phyloP scores from a whole-genome alignment of 2,329 filamentous ascomycete species.

The Akanthomyces muscarius region DNA sequence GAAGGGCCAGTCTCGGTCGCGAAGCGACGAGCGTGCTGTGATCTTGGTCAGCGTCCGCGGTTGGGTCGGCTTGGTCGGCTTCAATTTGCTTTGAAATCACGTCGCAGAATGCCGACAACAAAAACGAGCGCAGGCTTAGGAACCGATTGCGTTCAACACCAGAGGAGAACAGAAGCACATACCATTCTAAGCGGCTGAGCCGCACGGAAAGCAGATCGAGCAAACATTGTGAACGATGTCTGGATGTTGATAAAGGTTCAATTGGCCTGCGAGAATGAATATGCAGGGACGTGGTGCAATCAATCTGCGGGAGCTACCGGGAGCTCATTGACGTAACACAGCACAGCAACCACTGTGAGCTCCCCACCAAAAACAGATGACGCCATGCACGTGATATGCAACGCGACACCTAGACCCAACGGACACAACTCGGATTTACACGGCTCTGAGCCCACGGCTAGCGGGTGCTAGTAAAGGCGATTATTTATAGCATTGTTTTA shows the following conservation, averaged over 20 bases:
- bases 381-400: conserved; percentile 15
- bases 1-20: conserved; percentile 52
- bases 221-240: conserved; percentile 54
- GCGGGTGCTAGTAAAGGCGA: not conserved
- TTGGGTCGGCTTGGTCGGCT: not conserved
- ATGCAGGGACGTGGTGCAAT: not conserved
- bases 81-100: not conserved
- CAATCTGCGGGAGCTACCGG: conserved; percentile 13
- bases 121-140: not conserved
- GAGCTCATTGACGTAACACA: conserved; percentile 9
- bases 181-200: conserved; percentile 64
- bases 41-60: conserved; percentile 28
- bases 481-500: not conserved
- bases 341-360: conserved; percentile 1
- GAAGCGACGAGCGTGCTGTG: conserved; percentile 56
- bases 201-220: conserved; percentile 60
- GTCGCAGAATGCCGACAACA: not conserved
- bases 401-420: not conserved
- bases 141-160: not conserved
- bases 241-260: conserved; percentile 17
- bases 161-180: conserved; percentile 28
- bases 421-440: not conserved
- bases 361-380: conserved; percentile 9
- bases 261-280: conserved; percentile 18
- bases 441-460: not conserved